phyloP scores from a whole-genome alignment of 495 filamentous ascomycete genomes.

The Tuber aestivum region DNA sequence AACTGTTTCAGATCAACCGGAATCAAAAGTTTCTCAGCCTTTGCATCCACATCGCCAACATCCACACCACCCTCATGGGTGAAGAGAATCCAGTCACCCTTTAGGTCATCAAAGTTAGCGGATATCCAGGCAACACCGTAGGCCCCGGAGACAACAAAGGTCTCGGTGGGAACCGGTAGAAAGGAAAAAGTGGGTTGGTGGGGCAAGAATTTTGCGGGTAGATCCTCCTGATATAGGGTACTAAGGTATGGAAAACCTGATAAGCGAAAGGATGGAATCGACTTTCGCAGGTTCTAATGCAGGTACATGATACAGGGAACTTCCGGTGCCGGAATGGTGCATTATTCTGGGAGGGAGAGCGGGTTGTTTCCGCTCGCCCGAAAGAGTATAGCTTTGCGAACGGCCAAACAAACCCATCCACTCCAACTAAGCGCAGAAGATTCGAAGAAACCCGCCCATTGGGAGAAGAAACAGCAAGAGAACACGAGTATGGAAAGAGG shows the following conservation, averaged over 20 bases:
- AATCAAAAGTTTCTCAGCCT: slow-evolving; percentile 96
- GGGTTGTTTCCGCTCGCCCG: slow-evolving; percentile 38
- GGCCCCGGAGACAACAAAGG: slow-evolving; percentile 8
- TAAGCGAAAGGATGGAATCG: slow-evolving; percentile 18
- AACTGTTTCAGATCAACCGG: slow-evolving; percentile 82
- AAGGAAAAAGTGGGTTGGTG: slow-evolving; percentile 11
- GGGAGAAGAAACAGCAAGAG: slow-evolving; percentile 16
- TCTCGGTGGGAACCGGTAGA: neutral
- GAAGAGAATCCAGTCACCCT: slow-evolving; percentile 99
- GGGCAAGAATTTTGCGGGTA: slow-evolving; percentile 14
- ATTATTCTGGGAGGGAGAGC: slow-evolving; percentile 20
- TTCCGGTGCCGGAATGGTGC: slow-evolving; percentile 11
- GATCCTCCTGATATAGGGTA: slow-evolving; percentile 16
- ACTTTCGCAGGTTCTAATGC: slow-evolving; percentile 11
- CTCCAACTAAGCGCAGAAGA: slow-evolving; percentile 16
- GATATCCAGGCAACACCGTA: neutral
- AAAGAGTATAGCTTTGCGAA: slow-evolving; percentile 31
- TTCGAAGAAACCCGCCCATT: slow-evolving; percentile 6
- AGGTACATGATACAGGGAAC: slow-evolving; percentile 24
- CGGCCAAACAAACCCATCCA: slow-evolving; percentile 18
- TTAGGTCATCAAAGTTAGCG: slow-evolving; percentile 30
- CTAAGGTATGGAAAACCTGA: slow-evolving; percentile 19
- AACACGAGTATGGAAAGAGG: slow-evolving; percentile 25
- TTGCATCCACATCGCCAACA: slow-evolving; percentile 97
- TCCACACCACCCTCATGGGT: slow-evolving; percentile 99